Conservation (phyloP, 2,329 filamentous ascomycete genomes). For the Immersiporthe knoxdaviesiana region DNA sequence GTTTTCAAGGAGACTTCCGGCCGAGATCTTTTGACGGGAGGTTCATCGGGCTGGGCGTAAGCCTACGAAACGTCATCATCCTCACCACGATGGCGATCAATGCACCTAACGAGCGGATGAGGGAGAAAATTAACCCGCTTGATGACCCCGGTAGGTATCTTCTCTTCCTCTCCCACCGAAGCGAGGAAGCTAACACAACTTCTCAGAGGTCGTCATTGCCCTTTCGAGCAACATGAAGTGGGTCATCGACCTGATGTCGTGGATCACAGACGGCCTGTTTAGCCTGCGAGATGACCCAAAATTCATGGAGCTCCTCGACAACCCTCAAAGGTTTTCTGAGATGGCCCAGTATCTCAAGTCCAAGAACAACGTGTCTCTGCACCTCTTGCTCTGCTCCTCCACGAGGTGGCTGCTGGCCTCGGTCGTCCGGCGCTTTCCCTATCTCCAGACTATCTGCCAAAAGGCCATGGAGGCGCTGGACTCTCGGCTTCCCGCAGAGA, state of each 20-base stretch:
- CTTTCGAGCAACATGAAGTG: slow-evolving; percentile 78
- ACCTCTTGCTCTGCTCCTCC: slow-evolving; percentile 72
- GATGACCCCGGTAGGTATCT: slow-evolving; percentile 63
- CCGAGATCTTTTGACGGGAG: slow-evolving; percentile 70
- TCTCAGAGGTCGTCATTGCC: slow-evolving; percentile 70
- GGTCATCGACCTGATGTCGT: slow-evolving; percentile 72
- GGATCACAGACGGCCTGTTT: slow-evolving; percentile 64
- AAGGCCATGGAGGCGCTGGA: slow-evolving; percentile 51
- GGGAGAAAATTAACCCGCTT: slow-evolving; percentile 60
- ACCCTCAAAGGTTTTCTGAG: slow-evolving; percentile 50
- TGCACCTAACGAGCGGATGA: slow-evolving; percentile 51
- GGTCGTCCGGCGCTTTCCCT: slow-evolving; percentile 65
- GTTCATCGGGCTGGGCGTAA: slow-evolving; percentile 74
- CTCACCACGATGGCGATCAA: slow-evolving; percentile 67
- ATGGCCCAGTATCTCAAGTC: slow-evolving; percentile 56
- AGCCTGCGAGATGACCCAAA: slow-evolving; percentile 55
- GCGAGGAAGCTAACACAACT: neutral
- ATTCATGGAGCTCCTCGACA: slow-evolving; percentile 54
- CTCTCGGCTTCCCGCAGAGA: slow-evolving; percentile 28
- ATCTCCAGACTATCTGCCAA: slow-evolving; percentile 56
- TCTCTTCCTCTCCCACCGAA: slow-evolving; percentile 12
- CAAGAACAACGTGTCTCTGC: slow-evolving; percentile 61
- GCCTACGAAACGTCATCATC: slow-evolving; percentile 72
- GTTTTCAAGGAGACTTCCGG: slow-evolving; percentile 67
- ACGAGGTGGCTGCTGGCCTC: slow-evolving; percentile 74